These are phyloP conservation scores for Pythium vanterpoolii DNA, from an alignment of 352 stramenopile genomes.

Conservation along the genomic window DNA sequence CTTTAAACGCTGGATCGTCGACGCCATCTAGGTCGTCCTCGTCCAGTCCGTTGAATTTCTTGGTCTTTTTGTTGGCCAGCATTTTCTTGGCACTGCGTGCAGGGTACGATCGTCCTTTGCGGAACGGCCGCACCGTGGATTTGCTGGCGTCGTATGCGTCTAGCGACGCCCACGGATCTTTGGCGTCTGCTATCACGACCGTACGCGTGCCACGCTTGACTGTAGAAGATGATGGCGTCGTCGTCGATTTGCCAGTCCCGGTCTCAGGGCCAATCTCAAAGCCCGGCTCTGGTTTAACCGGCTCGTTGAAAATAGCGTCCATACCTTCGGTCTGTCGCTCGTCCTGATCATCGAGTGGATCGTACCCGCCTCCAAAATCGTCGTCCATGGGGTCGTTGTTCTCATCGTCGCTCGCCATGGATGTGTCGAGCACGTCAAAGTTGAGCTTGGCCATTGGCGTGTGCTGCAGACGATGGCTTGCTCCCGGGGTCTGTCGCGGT, in stretches of 20 bases:
- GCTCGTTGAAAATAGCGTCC: constrained; percentile 14
- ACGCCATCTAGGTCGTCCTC: constrained; percentile 51
- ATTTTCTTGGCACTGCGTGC: constrained; percentile 33
- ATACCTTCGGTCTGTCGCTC: constrained; percentile 7
- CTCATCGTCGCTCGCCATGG: constrained; percentile 19
- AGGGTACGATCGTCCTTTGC: constrained; percentile 71
- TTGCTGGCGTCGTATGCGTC: constrained; percentile 78
- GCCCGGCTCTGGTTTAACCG: constrained; percentile 21
- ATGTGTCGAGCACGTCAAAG: constrained; percentile 28
- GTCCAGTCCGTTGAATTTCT: constrained; percentile 25
- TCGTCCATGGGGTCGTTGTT: constrained; percentile 23
- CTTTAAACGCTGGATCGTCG: constrained; percentile 59
- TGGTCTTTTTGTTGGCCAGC: constrained; percentile 37
- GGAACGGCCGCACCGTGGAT: constrained; percentile 60
- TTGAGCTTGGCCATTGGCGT: constrained; percentile 24
- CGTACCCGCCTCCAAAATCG: constrained; percentile 29
- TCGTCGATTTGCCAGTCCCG: not conserved
- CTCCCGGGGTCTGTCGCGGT: not conserved
- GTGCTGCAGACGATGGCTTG: constrained; percentile 15
- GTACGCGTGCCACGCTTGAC: constrained; percentile 1
- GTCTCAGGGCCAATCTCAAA: not conserved
- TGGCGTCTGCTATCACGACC: constrained; percentile 19
- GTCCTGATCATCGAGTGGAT: constrained; percentile 25
- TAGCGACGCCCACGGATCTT: constrained; percentile 65
- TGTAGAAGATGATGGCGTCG: not conserved